Evolutionary conservation across 2,329 filamentous ascomycete genomes (phyloP).

Genomic region (Fusarium neocosmosporiellum): DNA sequence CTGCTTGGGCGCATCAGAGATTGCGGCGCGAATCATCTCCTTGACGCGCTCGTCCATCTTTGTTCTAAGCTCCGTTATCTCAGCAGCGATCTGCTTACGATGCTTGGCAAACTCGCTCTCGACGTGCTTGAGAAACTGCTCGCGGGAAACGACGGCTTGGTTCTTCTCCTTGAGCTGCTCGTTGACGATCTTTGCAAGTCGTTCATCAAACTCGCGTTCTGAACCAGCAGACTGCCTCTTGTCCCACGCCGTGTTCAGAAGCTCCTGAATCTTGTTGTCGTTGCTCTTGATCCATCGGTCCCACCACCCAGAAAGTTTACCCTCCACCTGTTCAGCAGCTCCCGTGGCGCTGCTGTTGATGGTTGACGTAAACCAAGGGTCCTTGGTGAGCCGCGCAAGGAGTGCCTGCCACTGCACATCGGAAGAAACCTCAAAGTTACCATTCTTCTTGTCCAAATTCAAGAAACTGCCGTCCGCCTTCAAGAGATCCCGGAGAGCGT

Average conservation of each 20-base stretch:
- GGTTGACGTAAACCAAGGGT: constrained; percentile 44
- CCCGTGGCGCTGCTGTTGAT: constrained; percentile 43
- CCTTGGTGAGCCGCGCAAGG: constrained; percentile 53
- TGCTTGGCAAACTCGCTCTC: constrained; percentile 53
- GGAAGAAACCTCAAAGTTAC: constrained; percentile 54
- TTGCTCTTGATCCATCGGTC: constrained; percentile 65
- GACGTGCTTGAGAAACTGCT: constrained; percentile 61
- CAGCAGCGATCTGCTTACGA: constrained; percentile 52
- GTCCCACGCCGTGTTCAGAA: constrained; percentile 46
- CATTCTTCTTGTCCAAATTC: constrained; percentile 55
- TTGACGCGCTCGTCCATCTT: constrained; percentile 49
- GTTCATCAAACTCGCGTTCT: constrained; percentile 48
- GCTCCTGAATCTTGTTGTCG: constrained; percentile 50
- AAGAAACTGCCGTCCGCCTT: constrained; percentile 60
- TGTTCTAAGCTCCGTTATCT: constrained; percentile 53
- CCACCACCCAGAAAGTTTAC: constrained; percentile 57
- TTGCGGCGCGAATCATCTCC: constrained; percentile 45
- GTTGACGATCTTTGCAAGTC: constrained; percentile 51
- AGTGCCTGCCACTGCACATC: constrained; percentile 62
- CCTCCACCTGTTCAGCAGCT: constrained; percentile 42
- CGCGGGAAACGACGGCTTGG: constrained; percentile 56
- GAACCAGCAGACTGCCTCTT: constrained; percentile 51
- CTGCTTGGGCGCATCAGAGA: constrained; percentile 40
- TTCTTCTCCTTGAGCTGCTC: constrained; percentile 49
- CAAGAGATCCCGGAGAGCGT: constrained; percentile 69